phyloP scores from a whole-genome alignment of 495 filamentous ascomycete species.

The Talaromyces proteolyticus region DNA sequence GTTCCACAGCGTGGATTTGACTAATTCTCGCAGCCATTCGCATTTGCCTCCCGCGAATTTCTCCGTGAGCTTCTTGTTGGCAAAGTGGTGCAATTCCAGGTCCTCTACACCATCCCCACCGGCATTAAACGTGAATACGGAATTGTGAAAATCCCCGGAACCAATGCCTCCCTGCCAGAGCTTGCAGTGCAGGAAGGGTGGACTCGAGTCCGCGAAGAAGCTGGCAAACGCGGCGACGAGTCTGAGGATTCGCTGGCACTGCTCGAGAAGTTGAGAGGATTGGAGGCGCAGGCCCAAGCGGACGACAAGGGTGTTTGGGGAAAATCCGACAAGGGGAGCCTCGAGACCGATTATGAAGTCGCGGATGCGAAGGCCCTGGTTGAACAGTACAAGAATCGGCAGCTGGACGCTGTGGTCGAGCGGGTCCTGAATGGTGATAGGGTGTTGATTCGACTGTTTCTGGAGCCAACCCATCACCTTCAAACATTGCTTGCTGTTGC shows the following conservation, averaged over 20 bases:
- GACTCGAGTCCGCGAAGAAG: constrained; percentile 88
- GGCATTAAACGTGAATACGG: constrained; percentile 84
- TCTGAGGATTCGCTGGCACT: constrained; percentile 62
- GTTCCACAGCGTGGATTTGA: too few species aligned
- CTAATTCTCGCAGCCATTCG: constrained; percentile 62
- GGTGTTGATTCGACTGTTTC: constrained; percentile 72
- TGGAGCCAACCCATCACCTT: constrained; percentile 70
- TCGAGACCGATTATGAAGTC: constrained; percentile 76
- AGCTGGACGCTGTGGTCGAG: constrained; percentile 77
- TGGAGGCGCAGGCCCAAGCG: constrained; percentile 76
- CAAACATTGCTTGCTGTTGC: constrained; percentile 85
- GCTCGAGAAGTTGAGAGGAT: constrained; percentile 65
- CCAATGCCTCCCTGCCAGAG: constrained; percentile 72
- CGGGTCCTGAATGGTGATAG: constrained; percentile 87
- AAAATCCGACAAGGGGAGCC: constrained; percentile 43
- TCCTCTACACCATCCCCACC: constrained; percentile 77
- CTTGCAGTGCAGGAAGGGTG: constrained; percentile 78
- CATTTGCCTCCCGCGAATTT: constrained; percentile 90
- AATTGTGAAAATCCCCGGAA: constrained; percentile 59
- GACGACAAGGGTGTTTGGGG: constrained; percentile 77
- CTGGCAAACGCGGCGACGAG: constrained; percentile 76
- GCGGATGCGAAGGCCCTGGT: constrained; percentile 65
- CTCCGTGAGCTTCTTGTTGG: constrained; percentile 78
- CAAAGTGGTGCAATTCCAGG: constrained; percentile 76
- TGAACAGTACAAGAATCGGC: constrained; percentile 69